These are phyloP conservation scores for Acanthamoeba sp. DNA, from an alignment of 208 protist species.

Conservation along the genomic window DNA sequence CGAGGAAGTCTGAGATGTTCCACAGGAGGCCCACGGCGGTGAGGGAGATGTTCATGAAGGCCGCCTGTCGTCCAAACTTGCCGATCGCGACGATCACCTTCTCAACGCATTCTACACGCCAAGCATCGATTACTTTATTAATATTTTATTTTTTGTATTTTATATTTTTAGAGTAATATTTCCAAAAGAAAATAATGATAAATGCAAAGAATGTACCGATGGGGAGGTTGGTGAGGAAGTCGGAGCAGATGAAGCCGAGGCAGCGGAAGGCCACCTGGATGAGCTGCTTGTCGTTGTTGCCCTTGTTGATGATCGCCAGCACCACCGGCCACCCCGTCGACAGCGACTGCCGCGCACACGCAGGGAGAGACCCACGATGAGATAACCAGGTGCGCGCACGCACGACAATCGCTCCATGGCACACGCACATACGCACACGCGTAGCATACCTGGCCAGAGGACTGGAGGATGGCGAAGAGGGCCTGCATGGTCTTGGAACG, in stretches of 20 bases:
- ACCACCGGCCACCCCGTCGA: slow-evolving; percentile 71
- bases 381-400: neutral
- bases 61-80: slow-evolving; percentile 53
- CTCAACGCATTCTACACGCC: slow-evolving; percentile 42
- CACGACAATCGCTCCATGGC: neutral
- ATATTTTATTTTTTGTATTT: neutral
- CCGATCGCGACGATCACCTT: slow-evolving; percentile 57
- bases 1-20: slow-evolving; percentile 73
- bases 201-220: slow-evolving; percentile 26
- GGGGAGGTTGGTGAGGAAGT: slow-evolving; percentile 72
- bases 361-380: neutral
- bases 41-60: slow-evolving; percentile 74
- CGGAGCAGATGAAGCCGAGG: slow-evolving; percentile 71
- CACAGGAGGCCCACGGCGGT: slow-evolving; percentile 74
- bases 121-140: neutral
- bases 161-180: neutral
- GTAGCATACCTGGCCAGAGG: slow-evolving; percentile 59
- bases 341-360: slow-evolving; percentile 10
- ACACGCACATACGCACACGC: neutral
- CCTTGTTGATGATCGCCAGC: slow-evolving; percentile 40
- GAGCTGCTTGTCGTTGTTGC: slow-evolving; percentile 66
- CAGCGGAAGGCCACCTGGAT: slow-evolving; percentile 73
- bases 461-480: slow-evolving; percentile 59
- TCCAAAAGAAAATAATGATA: neutral
- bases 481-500: slow-evolving; percentile 67